Conservation (phyloP, 2,329 filamentous ascomycete genomes). For the Zymoseptoria passerinii region DNA sequence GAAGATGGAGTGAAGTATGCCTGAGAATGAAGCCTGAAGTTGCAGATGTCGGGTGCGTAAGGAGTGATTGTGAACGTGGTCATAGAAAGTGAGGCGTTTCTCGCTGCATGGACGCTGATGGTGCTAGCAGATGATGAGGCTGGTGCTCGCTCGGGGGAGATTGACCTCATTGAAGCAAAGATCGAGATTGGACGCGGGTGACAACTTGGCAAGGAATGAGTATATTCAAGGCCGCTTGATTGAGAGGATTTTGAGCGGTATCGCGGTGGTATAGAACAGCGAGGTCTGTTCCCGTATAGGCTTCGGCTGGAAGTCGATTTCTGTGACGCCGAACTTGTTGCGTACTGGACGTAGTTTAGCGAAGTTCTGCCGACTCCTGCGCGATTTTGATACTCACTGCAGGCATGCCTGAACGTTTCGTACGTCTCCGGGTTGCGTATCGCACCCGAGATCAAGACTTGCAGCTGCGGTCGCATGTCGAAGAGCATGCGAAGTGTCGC, state of each 20-base stretch:
- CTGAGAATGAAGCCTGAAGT: neutral
- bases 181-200: neutral
- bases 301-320: conserved; percentile 25
- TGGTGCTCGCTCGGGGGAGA: neutral
- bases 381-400: conserved; percentile 35
- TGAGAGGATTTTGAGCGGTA: conserved; percentile 28
- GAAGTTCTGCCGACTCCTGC: neutral
- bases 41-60: neutral
- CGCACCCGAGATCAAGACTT: conserved; percentile 60
- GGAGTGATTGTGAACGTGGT: neutral
- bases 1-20: no score
- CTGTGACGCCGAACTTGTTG: conserved; percentile 25
- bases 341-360: conserved; percentile 17
- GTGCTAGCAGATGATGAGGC: neutral
- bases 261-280: conserved; percentile 30
- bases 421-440: conserved; percentile 65
- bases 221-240: conserved; percentile 3
- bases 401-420: conserved; percentile 52
- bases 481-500: conserved; percentile 57
- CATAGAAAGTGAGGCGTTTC: neutral
- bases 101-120: neutral
- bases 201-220: neutral
- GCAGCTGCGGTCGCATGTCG: conserved; percentile 45
- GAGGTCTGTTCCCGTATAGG: conserved; percentile 27
- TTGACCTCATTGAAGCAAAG: neutral